phyloP scores from a whole-genome alignment of 192 early-diverging fungal genomes.

The Backusella liffmaniae region DNA sequence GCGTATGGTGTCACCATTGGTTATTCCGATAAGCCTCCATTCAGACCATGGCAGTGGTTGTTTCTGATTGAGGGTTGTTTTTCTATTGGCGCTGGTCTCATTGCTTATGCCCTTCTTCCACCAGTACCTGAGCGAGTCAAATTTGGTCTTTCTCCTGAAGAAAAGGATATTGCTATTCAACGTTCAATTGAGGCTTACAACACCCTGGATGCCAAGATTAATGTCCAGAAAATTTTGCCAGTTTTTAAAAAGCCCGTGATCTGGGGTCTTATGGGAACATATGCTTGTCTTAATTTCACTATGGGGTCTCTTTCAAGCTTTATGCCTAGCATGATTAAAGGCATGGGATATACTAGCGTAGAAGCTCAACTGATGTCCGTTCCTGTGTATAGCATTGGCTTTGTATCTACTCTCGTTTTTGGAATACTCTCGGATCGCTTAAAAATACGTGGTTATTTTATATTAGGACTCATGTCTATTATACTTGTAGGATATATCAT shows the following conservation, averaged over 20 bases:
- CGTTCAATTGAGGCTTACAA: slow-evolving; percentile 16
- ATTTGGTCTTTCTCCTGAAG: background rate
- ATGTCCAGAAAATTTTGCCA: background rate
- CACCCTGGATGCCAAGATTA: slow-evolving; percentile 11
- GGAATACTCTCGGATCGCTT: background rate
- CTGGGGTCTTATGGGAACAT: background rate
- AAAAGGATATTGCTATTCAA: slow-evolving; percentile 10
- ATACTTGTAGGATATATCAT: slow-evolving; percentile 13
- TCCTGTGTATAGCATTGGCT: slow-evolving; percentile 14
- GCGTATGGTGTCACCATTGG: slow-evolving; percentile 36
- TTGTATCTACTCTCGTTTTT: slow-evolving; percentile 17
- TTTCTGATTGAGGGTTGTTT: background rate
- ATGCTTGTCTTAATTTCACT: background rate
- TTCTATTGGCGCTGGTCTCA: background rate
- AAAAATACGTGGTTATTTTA: background rate
- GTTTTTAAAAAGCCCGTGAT: background rate
- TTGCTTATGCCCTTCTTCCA: background rate
- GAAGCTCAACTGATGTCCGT: slow-evolving; percentile 21
- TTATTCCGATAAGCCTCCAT: slow-evolving; percentile 13
- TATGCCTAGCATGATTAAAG: slow-evolving; percentile 21
- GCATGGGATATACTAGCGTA: slow-evolving; percentile 14
- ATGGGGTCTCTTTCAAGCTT: slow-evolving; percentile 4
- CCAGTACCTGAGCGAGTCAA: background rate
- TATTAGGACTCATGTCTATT: background rate
- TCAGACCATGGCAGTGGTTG: background rate